Percentiles rank a stretch among this genome's conserved stretches.
phyloP scores from a whole-genome alignment of 148 eudicot genomes.

The Simmondsia chinensis region DNA sequence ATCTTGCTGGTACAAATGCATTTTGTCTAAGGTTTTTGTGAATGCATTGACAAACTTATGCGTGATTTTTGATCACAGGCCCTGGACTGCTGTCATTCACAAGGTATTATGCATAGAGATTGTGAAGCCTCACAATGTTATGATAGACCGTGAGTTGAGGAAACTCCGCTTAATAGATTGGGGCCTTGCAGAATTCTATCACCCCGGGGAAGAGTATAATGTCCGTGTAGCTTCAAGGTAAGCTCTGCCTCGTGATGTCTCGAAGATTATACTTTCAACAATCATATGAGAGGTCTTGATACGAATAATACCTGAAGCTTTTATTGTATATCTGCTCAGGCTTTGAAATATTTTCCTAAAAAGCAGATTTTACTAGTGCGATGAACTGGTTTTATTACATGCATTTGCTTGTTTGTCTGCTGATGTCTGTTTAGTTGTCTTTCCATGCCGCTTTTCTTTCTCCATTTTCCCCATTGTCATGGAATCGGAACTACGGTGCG shows the following conservation, averaged over 20 bases:
- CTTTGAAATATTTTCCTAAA: too few relatives aligned
- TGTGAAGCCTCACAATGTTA: slow-evolving; percentile 96
- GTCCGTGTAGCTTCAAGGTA: slow-evolving; percentile 97
- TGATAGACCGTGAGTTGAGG: slow-evolving; percentile 91
- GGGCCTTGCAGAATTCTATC: slow-evolving; percentile 98
- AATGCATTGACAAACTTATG: slow-evolving; percentile 1
- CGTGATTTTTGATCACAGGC: slow-evolving; percentile 35
- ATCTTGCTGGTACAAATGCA: neutral
- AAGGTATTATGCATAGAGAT: slow-evolving; percentile 98
- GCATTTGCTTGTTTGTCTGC: neutral
- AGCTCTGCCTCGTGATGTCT: too few relatives aligned
- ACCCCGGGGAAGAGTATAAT: slow-evolving; percentile 93
- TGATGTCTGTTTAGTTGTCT: too few relatives aligned
- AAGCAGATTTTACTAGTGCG: too few relatives aligned
- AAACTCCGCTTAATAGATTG: slow-evolving; percentile 93
- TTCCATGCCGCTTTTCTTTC: too few relatives aligned
- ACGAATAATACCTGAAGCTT: too few relatives aligned
- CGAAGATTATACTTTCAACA: too few relatives aligned
- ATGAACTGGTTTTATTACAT: too few relatives aligned
- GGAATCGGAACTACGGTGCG: too few relatives aligned
- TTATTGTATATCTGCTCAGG: too few relatives aligned
- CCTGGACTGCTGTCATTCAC: slow-evolving; percentile 86
- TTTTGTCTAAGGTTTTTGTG: neutral
- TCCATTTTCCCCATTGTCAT: too few relatives aligned
- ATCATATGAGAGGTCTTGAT: too few relatives aligned